Evolutionary conservation across 169 alveolate genomes (phyloP).

Genomic region (Sarcocystis neurona): DNA sequence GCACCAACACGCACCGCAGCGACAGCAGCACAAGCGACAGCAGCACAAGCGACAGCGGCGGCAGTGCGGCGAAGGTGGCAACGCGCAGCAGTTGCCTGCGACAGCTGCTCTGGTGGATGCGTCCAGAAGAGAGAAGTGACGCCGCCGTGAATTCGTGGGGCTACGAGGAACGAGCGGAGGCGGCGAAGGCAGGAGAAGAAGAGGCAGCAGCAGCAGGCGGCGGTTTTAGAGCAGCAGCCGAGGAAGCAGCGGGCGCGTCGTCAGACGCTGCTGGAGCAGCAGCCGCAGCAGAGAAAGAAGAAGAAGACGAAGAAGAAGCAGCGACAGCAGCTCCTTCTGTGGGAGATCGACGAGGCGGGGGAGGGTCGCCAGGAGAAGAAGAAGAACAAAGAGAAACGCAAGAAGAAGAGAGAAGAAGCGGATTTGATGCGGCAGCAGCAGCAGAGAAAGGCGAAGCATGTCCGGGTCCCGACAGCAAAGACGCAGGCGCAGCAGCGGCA

Average conservation of each 20-base stretch:
- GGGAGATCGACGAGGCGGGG: background rate
- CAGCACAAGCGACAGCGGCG: too few species aligned
- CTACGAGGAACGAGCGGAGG: too few species aligned
- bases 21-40: too few species aligned
- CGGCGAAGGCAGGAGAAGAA: slow-evolving; percentile 17
- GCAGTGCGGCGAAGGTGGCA: background rate
- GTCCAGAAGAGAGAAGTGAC: too few species aligned
- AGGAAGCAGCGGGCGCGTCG: too few species aligned
- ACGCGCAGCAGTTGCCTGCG: background rate
- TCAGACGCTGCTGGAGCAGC: too few species aligned
- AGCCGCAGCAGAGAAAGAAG: background rate
- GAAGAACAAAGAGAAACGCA: background rate
- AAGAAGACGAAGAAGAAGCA: background rate
- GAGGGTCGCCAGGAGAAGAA: slow-evolving; percentile 1
- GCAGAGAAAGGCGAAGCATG: slow-evolving; percentile 44
- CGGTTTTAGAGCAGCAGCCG: too few species aligned
- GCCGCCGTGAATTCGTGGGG: too few species aligned
- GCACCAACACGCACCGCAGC: too few species aligned
- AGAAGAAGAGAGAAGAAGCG: slow-evolving; percentile 27
- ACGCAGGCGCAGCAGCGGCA: slow-evolving; percentile 88
- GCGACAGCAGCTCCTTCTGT: slow-evolving; percentile 14
- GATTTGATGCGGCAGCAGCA: too few species aligned
- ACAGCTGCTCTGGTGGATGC: background rate
- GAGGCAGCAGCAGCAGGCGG: background rate
- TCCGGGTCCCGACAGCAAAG: slow-evolving; percentile 65